Evolutionary conservation across 2,329 filamentous ascomycete species (phyloP).

Genomic region (Didymellaceae sp.): DNA sequence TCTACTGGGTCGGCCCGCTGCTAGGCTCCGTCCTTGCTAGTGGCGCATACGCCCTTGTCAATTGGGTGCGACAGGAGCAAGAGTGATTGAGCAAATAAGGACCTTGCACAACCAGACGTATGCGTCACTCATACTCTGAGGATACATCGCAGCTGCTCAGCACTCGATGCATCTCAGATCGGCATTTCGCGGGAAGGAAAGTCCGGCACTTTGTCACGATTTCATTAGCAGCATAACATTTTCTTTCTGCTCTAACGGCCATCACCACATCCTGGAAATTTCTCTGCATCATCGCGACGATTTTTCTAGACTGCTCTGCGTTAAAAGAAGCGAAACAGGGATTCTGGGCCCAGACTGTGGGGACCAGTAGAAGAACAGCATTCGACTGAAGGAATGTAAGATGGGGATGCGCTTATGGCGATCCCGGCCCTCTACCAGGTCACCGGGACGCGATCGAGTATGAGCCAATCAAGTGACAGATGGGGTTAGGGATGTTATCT

Average conservation of each 20-base stretch:
- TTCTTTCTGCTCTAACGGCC: conserved; percentile 5
- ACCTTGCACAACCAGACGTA: neutral
- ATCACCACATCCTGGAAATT: neutral
- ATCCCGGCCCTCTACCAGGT: conserved; percentile 10
- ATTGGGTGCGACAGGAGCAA: conserved; percentile 19
- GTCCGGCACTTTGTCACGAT: neutral
- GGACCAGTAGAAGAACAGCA: conserved; percentile 7
- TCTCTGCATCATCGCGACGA: conserved; percentile 8
- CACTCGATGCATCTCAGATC: neutral
- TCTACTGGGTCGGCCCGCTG: conserved; percentile 53
- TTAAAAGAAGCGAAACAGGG: conserved; percentile 14
- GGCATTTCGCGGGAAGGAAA: neutral
- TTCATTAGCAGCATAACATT: conserved; percentile 5
- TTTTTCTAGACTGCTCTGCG: conserved; percentile 11
- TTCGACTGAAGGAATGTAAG: conserved; percentile 4
- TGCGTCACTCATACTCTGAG: neutral
- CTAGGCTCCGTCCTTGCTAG: conserved; percentile 53
- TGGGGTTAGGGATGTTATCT: conserved; percentile 1
- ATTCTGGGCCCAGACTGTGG: neutral
- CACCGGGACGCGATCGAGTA: neutral
- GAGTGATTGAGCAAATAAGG: neutral
- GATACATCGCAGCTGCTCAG: neutral
- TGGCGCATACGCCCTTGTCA: conserved; percentile 56
- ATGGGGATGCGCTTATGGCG: conserved; percentile 2
- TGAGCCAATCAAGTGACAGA: conserved; percentile 1